Percentiles rank a stretch among this genome's conserved stretches.
phyloP scores from a whole-genome alignment of 441 rosid genomes.

The Geranium incanum region DNA sequence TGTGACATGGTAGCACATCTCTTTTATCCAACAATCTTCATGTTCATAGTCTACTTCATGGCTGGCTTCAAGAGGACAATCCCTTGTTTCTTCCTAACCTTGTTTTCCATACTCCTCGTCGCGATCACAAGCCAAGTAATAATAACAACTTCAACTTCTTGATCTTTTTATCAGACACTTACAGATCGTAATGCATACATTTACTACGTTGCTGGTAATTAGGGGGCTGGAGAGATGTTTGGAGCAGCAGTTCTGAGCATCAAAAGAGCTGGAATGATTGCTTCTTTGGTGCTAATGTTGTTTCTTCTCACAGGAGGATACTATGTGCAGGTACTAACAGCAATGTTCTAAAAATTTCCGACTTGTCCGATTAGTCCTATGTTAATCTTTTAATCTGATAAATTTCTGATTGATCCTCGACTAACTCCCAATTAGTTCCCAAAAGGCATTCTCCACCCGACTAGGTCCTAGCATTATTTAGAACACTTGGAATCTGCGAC shows the following conservation, averaged over 20 bases:
- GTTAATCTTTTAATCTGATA: too few species aligned
- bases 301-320: slow-evolving; percentile 95
- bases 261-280: slow-evolving; percentile 84
- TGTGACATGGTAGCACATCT: slow-evolving; percentile 95
- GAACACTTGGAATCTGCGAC: too few species aligned
- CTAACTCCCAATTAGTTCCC: too few species aligned
- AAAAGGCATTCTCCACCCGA: too few species aligned
- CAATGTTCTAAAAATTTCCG: too few species aligned
- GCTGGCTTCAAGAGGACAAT: slow-evolving; percentile 81
- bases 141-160: too few species aligned
- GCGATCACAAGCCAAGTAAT: slow-evolving; percentile 88
- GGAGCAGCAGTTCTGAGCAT: slow-evolving; percentile 86
- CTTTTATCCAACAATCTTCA: slow-evolving; percentile 72
- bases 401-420: too few species aligned
- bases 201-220: not conserved
- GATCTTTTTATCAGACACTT: too few species aligned
- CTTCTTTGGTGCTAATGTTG: slow-evolving; percentile 78
- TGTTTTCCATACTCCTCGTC: slow-evolving; percentile 54
- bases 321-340: slow-evolving; percentile 65
- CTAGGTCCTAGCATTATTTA: too few species aligned
- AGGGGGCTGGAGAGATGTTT: slow-evolving; percentile 90
- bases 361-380: too few species aligned
- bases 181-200: too few species aligned
- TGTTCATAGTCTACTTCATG: slow-evolving; percentile 84
- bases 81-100: slow-evolving; percentile 72